These are phyloP conservation scores for Parmelia sp. DNA, from an alignment of 495 filamentous ascomycete genomes.

Conservation along the genomic window DNA sequence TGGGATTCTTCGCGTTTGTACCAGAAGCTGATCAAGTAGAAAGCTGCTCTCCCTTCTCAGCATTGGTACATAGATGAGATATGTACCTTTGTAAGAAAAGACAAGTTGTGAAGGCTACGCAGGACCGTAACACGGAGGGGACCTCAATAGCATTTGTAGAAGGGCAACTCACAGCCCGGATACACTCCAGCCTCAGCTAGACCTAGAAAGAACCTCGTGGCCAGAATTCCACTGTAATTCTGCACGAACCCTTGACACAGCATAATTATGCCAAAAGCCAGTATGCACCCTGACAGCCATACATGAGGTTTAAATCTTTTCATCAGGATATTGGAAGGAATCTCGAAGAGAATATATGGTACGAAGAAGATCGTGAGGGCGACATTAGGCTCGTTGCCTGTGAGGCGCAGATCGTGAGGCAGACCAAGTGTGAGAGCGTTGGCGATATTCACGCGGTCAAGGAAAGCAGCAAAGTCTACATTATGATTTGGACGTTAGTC, in stretches of 20 bases:
- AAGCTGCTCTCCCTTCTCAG: conserved; percentile 12
- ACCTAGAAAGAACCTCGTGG: conserved; percentile 62
- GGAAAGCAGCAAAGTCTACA: conserved; percentile 62
- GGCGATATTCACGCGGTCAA: conserved; percentile 66
- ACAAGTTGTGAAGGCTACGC: neutral
- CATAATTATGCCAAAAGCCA: conserved; percentile 34
- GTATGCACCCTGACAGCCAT: conserved; percentile 47
- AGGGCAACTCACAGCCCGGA: conserved; percentile 25
- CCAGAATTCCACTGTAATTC: conserved; percentile 58
- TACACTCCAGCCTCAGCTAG: conserved; percentile 32
- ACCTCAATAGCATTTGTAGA: neutral
- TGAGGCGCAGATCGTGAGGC: conserved; percentile 37
- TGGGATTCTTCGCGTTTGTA: conserved; percentile 34
- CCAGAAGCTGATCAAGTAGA: conserved; percentile 33
- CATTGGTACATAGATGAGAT: neutral
- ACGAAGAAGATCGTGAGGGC: conserved; percentile 79
- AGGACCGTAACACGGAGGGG: neutral
- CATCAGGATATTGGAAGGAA: conserved; percentile 82
- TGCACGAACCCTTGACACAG: conserved; percentile 30
- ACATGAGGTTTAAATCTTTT: conserved; percentile 74
- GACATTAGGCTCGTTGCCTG: conserved; percentile 57
- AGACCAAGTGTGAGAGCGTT: conserved; percentile 51
- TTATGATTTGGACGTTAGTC: too few species aligned
- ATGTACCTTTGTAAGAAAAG: neutral
- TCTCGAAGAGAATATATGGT: conserved; percentile 78